Evolutionary conservation across 805 yeast species (phyloP).

Genomic region (Wickerhamomyces queroliae): DNA sequence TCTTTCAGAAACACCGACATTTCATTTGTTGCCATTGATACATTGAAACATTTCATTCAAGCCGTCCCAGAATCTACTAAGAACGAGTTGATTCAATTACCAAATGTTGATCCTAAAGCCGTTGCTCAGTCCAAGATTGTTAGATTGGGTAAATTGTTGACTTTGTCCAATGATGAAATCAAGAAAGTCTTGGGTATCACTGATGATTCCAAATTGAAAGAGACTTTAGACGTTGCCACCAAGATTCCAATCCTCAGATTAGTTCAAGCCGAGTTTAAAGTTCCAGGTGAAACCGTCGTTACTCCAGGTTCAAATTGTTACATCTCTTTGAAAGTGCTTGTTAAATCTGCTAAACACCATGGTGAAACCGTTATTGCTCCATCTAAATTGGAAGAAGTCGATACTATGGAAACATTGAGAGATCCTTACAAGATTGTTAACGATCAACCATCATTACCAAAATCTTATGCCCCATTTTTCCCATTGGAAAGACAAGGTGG

Average conservation of each 20-base stretch:
- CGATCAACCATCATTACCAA: conserved; percentile 64
- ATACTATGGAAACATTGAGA: conserved; percentile 58
- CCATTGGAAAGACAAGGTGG: conserved; percentile 46
- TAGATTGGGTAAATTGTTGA: conserved; percentile 66
- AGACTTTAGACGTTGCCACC: conserved; percentile 50
- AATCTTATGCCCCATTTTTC: conserved; percentile 68
- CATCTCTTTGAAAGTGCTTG: conserved; percentile 66
- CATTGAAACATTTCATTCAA: conserved; percentile 68
- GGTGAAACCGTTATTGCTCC: conserved; percentile 25
- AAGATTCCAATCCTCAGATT: conserved; percentile 66
- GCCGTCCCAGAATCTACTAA: conserved; percentile 55
- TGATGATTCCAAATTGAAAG: conserved; percentile 34
- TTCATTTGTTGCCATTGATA: conserved; percentile 51
- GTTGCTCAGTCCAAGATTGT: conserved; percentile 38
- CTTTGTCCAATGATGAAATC: conserved; percentile 50
- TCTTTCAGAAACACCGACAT: conserved; percentile 71
- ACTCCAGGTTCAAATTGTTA: conserved; percentile 73
- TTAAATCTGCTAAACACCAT: conserved; percentile 68
- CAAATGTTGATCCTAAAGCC: conserved; percentile 51
- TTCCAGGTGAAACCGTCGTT: conserved; percentile 77
- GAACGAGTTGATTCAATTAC: conserved; percentile 76
- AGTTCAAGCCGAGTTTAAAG: conserved; percentile 66
- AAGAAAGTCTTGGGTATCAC: conserved; percentile 50
- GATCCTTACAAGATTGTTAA: conserved; percentile 66
- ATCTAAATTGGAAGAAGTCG: conserved; percentile 43